Evolutionary conservation across 2,329 filamentous ascomycete genomes (phyloP).

Genomic region (Fonsecaea monophora): DNA sequence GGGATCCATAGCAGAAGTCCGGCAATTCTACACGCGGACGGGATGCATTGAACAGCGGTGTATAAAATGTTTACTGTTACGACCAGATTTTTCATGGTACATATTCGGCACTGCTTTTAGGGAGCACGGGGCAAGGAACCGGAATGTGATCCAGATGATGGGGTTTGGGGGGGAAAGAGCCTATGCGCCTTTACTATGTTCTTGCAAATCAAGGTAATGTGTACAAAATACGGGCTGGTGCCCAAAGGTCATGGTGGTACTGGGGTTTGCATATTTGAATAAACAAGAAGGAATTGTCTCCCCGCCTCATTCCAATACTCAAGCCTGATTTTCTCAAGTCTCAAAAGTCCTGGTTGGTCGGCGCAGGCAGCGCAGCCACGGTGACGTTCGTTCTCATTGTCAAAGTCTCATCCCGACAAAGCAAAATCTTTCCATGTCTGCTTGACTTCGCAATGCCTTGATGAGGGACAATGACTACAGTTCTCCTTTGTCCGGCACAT

Average conservation of each 20-base stretch:
- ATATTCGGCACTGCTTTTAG: constrained; percentile 7
- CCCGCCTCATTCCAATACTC: constrained; percentile 2
- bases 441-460: background rate
- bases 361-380: background rate
- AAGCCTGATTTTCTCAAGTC: background rate
- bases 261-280: constrained; percentile 4
- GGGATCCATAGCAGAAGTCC: constrained; percentile 41
- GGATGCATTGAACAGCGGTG: constrained; percentile 34
- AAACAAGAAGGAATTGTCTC: background rate
- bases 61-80: constrained; percentile 13
- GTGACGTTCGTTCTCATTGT: background rate
- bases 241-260: constrained; percentile 11
- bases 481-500: background rate
- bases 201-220: constrained; percentile 26
- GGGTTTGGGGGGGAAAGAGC: constrained; percentile 20
- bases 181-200: constrained; percentile 23
- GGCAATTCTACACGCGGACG: constrained; percentile 39
- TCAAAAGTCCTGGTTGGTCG: background rate
- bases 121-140: background rate
- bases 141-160: constrained; percentile 3
- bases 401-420: background rate
- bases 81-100: constrained; percentile 7
- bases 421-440: background rate
- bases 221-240: constrained; percentile 27
- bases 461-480: background rate